Evolutionary conservation across 805 yeast genomes (phyloP).

Genomic region (Hanseniaspora mollemarum): DNA sequence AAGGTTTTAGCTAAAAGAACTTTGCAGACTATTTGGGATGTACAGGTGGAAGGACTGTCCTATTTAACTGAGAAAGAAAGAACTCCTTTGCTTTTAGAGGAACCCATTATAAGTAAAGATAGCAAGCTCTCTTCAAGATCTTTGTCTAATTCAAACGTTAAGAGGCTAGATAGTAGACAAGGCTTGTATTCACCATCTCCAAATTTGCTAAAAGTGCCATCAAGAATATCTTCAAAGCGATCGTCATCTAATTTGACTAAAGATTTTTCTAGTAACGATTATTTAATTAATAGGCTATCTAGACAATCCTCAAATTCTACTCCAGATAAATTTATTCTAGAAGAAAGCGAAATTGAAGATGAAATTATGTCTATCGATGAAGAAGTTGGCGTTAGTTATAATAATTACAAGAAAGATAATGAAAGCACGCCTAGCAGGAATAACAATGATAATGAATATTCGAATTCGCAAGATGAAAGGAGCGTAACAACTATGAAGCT

Average conservation of each 20-base stretch:
- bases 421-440: conserved; percentile 16
- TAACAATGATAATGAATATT: conserved; percentile 8
- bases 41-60: conserved; percentile 11
- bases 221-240: not conserved
- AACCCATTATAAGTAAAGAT: not conserved
- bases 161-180: not conserved
- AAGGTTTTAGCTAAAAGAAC: conserved; percentile 1
- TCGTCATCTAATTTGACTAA: conserved; percentile 8
- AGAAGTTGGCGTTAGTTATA: conserved; percentile 24
- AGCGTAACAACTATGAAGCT: conserved; percentile 8
- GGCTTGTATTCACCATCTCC: not conserved
- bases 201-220: not conserved
- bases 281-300: conserved; percentile 15
- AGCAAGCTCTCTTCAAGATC: not conserved
- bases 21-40: conserved; percentile 15
- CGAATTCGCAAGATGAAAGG: conserved; percentile 18
- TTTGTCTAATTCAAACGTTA: not conserved
- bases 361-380: conserved; percentile 40
- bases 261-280: conserved; percentile 1
- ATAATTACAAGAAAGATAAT: conserved; percentile 15
- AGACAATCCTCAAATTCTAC: conserved; percentile 24
- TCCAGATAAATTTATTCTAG: conserved; percentile 21
- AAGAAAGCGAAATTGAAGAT: conserved; percentile 25
- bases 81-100: not conserved
- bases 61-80: conserved; percentile 5